Base-by-base conservation (phyloP, 1,284 basidiomycete genomes). In the Exobasidium rhododendri region DNA sequence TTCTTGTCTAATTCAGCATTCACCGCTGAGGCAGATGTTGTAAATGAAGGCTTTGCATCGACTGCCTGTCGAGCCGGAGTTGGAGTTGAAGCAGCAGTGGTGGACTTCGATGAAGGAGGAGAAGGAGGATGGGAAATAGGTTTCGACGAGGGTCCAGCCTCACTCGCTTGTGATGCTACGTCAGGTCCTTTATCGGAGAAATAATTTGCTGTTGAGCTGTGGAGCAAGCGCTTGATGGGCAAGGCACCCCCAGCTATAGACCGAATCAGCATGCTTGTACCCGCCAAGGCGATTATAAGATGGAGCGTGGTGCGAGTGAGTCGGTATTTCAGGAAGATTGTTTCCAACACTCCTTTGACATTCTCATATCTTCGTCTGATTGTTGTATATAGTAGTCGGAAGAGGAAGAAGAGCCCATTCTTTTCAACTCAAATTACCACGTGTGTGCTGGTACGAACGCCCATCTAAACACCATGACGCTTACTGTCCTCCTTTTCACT, bases 1-100 rank as follows among this genome's bases (percentile, higher is more conserved):
- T 63, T 55, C 29, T 44, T 20, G 4, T 31, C 52, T 44, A 32
- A 11, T 55, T 29, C 52, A 4, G 52, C 52, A 32, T 30, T 32
- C 28, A 14, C 52, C 13, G 31, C 14, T 14, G 52, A 55, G 29
- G 40, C n/a, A 20, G 20, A 31, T n/a, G 52, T 26, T 17, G 52
- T 31, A 26, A 30, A 55, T 22, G 52, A 55, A 17, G 52, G 30
- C 17, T 3, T 50, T 26, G 28, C 35, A 10, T 40, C 35, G 17
- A 17, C 17, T 40, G 7, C 35, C 17, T 40, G 35, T 17, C 35
- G 7, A 10, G 35, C 35, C 17, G 35, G 17, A 40, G 35, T 7
- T 10, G 35, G 35, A 17, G 35, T 17, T 40, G 7, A 17, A 40
- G 35, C 7, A 40, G 35, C 7, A 10, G 10, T 40, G 17, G n/a